A percentile compares a stretch with the other conserved stretches of the same genome.
phyloP scores from a whole-genome alignment of 1,284 basidiomycete species.

The Trametes pubescens region DNA sequence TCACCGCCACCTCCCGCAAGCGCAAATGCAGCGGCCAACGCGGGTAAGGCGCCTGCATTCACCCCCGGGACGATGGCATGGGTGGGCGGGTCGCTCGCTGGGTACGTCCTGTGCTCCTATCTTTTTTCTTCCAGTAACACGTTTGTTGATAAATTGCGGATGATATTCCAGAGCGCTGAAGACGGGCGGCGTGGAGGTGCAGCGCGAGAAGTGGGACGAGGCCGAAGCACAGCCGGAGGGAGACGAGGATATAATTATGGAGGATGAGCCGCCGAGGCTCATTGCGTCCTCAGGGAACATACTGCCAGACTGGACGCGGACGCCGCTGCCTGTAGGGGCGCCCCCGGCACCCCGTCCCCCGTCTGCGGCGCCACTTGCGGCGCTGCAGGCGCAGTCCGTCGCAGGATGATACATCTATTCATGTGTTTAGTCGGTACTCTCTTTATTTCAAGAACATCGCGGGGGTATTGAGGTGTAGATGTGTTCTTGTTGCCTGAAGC shows the following conservation, averaged over 20 bases:
- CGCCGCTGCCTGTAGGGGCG: constrained; percentile 65
- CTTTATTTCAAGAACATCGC: neutral
- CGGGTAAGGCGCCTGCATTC: constrained; percentile 88
- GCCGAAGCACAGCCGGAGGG: constrained; percentile 49
- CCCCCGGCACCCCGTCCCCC: constrained; percentile 56
- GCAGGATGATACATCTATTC: constrained; percentile 33
- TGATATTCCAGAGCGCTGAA: constrained; percentile 73
- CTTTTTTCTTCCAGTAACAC: neutral
- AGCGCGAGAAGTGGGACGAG: constrained; percentile 87
- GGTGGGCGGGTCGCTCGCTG: constrained; percentile 94
- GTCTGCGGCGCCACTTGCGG: constrained; percentile 24
- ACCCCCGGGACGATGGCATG: constrained; percentile 82
- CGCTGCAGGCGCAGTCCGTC: constrained; percentile 42
- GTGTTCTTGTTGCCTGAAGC: constrained; percentile 6
- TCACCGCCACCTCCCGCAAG: constrained; percentile 53
- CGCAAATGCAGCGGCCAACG: constrained; percentile 51
- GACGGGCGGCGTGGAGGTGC: constrained; percentile 82
- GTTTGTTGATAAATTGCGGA: neutral
- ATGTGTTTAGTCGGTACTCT: neutral
- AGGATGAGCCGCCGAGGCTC: constrained; percentile 37
- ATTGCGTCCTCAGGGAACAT: constrained; percentile 47
- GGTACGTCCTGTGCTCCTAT: constrained; percentile 57
- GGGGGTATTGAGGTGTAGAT: neutral
- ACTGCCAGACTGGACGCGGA: constrained; percentile 84
- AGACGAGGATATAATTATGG: constrained; percentile 47